Conservation (phyloP, 2,329 filamentous ascomycete genomes). For the Microdochium nivale region DNA sequence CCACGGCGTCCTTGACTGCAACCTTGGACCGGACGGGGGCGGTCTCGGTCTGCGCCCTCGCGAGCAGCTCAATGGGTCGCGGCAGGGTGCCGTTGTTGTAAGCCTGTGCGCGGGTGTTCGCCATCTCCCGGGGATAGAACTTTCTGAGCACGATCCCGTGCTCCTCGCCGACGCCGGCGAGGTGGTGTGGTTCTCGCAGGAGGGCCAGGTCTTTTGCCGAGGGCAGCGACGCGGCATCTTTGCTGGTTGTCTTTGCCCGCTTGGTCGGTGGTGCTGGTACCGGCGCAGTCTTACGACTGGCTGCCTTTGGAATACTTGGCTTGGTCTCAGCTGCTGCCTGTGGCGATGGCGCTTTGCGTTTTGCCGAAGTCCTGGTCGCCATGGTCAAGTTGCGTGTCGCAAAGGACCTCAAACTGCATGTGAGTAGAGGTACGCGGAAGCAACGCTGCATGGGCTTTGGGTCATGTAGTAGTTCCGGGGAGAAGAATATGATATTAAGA, state of each 20-base stretch:
- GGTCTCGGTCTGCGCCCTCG: conserved; percentile 54
- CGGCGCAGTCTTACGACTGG: background rate
- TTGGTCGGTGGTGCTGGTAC: background rate
- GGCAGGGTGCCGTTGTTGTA: conserved; percentile 64
- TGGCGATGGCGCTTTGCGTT: background rate
- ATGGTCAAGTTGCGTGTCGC: background rate
- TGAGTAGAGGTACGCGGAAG: background rate
- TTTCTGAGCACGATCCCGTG: conserved; percentile 60
- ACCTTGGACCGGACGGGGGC: conserved; percentile 41
- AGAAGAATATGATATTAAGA: background rate
- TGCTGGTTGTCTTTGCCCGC: background rate
- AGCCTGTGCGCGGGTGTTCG: conserved; percentile 63
- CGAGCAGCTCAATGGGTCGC: conserved; percentile 63
- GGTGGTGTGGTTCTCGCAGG: background rate
- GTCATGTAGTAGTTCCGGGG: background rate
- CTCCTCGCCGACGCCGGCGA: background rate
- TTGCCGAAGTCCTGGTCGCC: background rate
- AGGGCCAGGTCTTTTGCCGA: background rate
- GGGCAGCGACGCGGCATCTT: background rate
- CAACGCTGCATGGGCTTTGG: background rate
- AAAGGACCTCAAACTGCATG: background rate
- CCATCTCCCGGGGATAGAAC: conserved; percentile 84
- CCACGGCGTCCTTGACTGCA: conserved; percentile 50
- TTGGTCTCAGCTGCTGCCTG: background rate
- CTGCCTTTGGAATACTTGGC: background rate